These are phyloP conservation scores for Loxodes magnus DNA, from an alignment of 73 alveolate species.

Conservation along the genomic window DNA sequence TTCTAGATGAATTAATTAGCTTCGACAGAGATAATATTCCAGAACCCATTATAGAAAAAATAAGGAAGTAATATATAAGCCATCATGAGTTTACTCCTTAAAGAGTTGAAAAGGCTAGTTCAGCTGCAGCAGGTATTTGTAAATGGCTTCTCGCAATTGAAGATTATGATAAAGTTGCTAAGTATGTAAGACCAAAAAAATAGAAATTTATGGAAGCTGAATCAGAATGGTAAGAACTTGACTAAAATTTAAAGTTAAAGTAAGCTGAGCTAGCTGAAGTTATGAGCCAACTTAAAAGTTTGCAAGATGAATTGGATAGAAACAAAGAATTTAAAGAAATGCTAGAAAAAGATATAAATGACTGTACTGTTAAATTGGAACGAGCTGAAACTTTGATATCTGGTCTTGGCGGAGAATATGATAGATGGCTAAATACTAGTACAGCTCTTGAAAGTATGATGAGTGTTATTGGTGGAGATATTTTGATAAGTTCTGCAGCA, in stretches of 20 bases:
- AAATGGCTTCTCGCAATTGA: slow-evolving; percentile 60
- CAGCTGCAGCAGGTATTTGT: slow-evolving; percentile 68
- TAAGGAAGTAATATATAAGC: background rate
- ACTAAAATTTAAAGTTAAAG: slow-evolving; percentile 37
- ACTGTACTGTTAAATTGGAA: slow-evolving; percentile 79
- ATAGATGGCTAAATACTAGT: slow-evolving; percentile 89
- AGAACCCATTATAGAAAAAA: slow-evolving; percentile 41
- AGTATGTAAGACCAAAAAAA: slow-evolving; percentile 46
- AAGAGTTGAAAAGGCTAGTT: slow-evolving; percentile 50
- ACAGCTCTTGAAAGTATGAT: slow-evolving; percentile 33
- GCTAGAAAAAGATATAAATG: slow-evolving; percentile 63
- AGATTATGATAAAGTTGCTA: slow-evolving; percentile 54
- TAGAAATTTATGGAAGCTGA: slow-evolving; percentile 56
- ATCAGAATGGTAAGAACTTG: slow-evolving; percentile 38
- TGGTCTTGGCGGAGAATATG: slow-evolving; percentile 96
- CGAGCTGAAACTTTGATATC: slow-evolving; percentile 94
- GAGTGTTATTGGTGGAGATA: slow-evolving; percentile 56
- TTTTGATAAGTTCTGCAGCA: slow-evolving; percentile 35
- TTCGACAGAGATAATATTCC: slow-evolving; percentile 60
- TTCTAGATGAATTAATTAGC: slow-evolving; percentile 30
- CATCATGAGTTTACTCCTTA: background rate
- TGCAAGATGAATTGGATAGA: slow-evolving; percentile 51
- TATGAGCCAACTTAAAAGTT: slow-evolving; percentile 50
- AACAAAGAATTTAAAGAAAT: slow-evolving; percentile 61
- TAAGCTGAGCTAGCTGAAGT: slow-evolving; percentile 51